Base-by-base conservation (phyloP, 495 filamentous ascomycete species). In the Usnea hakonensis region DNA sequence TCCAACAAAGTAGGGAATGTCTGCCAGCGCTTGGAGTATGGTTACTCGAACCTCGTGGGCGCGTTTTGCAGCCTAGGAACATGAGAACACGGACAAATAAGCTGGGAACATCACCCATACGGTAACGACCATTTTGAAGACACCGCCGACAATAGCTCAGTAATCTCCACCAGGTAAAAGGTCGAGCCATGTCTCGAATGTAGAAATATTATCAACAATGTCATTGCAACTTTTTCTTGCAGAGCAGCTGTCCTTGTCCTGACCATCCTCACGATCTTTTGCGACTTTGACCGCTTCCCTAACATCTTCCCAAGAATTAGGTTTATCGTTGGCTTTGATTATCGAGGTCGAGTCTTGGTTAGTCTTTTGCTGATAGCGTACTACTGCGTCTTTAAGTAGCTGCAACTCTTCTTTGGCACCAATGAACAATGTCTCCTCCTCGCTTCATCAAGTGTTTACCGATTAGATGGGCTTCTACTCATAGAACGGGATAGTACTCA, bases 141-240 rank as follows among this genome's bases (percentile, higher is more conserved):
- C 61, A 19, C 61, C 61, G 30, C 53, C 17, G 19, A 63, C 43
- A n/a, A 63, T 40, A 16, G 61, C 54, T 5, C 50, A 41, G 28
- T 63, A 58, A 19, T 63, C 61, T 26, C 61, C 61, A 50, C 26
- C 33, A 16, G 55, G 55, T 1, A 63, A 23, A 38, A 63, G 61
- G 32, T 44, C 19, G 14, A 63, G 55, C 53, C 41, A 63, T 26
- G 33, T 57, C 26, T 57, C 55, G 13, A 57, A 57, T 21, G n/a
- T 17, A 10, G 55, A 19, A 21, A 40, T 30, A 2, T 57, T 57
- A 17, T 41, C 36, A 3, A 26, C 36, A n/a, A 57, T 57, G 35
- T 41, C 40, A 10, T 17, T 14, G 55, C 55, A 57, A 37, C 21
- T 17, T 8, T 7, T 14, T 41, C 28, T 41, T 30, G 55, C 36